Evolutionary conservation across 2,329 filamentous ascomycete species (phyloP), one percentile per base, ranked within the genome.

Genomic region (Catunica adiposa): DNA sequence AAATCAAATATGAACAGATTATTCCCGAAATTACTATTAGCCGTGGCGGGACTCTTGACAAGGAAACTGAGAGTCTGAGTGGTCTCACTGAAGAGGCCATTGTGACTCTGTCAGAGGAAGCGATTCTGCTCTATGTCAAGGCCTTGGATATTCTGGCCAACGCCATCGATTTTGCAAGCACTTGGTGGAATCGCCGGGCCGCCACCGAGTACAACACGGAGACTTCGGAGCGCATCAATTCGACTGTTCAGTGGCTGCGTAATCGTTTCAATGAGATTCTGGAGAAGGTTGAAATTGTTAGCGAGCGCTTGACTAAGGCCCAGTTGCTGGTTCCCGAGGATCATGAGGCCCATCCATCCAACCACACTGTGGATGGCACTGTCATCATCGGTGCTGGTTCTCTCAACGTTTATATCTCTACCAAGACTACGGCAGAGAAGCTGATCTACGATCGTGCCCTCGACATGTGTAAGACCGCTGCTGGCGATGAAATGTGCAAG

Each of bases 1-100:
- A 98, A 69, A 90, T 98, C 65, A 98, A 98, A 69, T 96, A 94
- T 69, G 92, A 94, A 68, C 92, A 98, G 68, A 77, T 98, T n/a
- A 80, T 96, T 52, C 92, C 92, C 2, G 82, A 83, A 5, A 67
- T 77, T n/a, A 70, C 71, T 3, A 65, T 71, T 7, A 79, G 83
- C 3, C 31, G 29, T 22, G 64, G 74, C 60, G 67, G 69, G 9
- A 65, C 68, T 11, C 77, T 80, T 9, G 84, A 89, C 15, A 52
- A 52, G 48, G 26, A 25, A n/a, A 17, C 22, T 22, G 47, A 44
- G 1, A 34, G 48, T n/a, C 14, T 37, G 8, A 26, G 9, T 23
- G 85, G 84, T 3, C 75, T 98, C 55, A 96, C 92, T 0, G 72
- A 83, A 0, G 89, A 97, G 64, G 92, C 89, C 1, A 75, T 90